These are phyloP conservation scores for Ophiostoma sp. DNA, from an alignment of 2,329 filamentous ascomycete species.

Conservation along the genomic window DNA sequence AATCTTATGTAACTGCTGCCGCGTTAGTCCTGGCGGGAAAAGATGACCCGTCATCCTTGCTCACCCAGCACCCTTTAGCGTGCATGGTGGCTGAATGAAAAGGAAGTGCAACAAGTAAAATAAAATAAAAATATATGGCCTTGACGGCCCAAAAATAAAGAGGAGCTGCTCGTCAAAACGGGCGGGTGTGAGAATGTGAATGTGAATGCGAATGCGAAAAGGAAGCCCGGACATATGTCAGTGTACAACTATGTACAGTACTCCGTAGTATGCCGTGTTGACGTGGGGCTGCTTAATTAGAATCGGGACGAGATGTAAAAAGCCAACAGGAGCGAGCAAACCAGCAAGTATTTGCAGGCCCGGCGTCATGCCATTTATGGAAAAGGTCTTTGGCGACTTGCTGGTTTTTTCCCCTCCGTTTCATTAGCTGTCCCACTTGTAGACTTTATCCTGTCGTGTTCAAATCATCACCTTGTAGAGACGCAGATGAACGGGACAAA, in stretches of 20 bases:
- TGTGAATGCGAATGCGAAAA: background rate
- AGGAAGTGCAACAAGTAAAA: background rate
- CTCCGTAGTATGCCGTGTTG: too few species aligned
- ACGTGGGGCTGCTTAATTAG: conserved; percentile 6
- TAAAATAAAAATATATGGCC: background rate
- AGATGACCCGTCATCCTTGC: background rate
- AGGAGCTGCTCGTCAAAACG: background rate
- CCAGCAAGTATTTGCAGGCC: background rate
- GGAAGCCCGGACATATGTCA: background rate
- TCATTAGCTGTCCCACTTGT: conserved; percentile 5
- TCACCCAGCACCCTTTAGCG: background rate
- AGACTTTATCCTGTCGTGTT: background rate
- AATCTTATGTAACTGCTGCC: background rate
- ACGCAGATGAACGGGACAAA: background rate
- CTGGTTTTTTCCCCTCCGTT: background rate
- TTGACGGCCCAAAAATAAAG: background rate
- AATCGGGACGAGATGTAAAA: background rate
- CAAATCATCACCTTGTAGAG: background rate
- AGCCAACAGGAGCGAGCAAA: background rate
- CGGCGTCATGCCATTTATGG: conserved; percentile 2
- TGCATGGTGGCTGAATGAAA: background rate
- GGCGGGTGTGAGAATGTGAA: background rate
- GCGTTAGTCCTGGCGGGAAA: background rate
- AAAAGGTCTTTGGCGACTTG: background rate
- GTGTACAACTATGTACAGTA: background rate